A percentile compares a stretch with the other conserved stretches of the same genome.
Evolutionary conservation across 2,329 filamentous ascomycete species (phyloP).

Genomic region (Ophiostoma sp.): DNA sequence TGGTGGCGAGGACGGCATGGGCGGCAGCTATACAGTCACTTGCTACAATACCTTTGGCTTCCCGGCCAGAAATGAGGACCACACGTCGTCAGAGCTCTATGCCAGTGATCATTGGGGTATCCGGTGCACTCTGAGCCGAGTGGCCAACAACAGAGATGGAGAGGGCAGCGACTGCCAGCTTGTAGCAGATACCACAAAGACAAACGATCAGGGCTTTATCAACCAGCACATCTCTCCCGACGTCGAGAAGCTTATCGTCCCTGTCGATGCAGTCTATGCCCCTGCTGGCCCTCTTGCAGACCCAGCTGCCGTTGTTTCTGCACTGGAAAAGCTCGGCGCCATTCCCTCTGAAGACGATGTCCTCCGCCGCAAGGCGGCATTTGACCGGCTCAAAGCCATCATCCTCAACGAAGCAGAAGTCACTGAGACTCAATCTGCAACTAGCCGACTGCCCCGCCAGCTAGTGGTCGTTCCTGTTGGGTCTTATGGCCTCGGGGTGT

Average conservation of each 20-base stretch:
- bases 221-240: slow-evolving; percentile 21
- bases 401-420: slow-evolving; percentile 14
- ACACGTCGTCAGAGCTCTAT: slow-evolving; percentile 28
- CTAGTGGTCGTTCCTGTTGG: slow-evolving; percentile 58
- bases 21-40: slow-evolving; percentile 30
- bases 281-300: slow-evolving; percentile 32
- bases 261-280: slow-evolving; percentile 35
- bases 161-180: neutral
- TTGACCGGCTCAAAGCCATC: slow-evolving; percentile 26
- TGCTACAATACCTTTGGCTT: slow-evolving; percentile 56
- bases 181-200: neutral
- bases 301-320: slow-evolving; percentile 36
- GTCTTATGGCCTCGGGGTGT: slow-evolving; percentile 59
- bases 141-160: slow-evolving; percentile 17
- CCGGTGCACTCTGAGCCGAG: slow-evolving; percentile 38
- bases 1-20: slow-evolving; percentile 18
- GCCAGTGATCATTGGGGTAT: slow-evolving; percentile 58
- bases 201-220: neutral
- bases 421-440: neutral
- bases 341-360: slow-evolving; percentile 47
- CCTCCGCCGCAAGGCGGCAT: slow-evolving; percentile 14
- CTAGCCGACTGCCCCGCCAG: slow-evolving; percentile 28
- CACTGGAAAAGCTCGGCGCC: slow-evolving; percentile 37
- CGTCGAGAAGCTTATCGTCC: slow-evolving; percentile 31
- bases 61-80: slow-evolving; percentile 26